Base-by-base conservation (phyloP, 768 basidiomycete genomes). In the Tephrocybe sp. region DNA sequence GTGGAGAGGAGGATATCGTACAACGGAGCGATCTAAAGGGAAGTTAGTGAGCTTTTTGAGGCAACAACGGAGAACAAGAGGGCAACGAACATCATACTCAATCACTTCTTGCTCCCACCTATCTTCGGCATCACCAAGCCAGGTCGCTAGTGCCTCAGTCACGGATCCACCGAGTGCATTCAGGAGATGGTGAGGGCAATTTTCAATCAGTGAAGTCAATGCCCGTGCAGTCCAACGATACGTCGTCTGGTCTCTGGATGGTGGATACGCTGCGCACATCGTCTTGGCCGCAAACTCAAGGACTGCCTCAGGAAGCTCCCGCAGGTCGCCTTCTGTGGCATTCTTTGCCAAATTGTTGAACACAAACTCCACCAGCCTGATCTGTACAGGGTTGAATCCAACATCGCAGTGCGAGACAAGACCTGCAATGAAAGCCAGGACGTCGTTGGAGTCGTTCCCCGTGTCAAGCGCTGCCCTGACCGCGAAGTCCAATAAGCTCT, bases 211-310 rank as follows among this genome's bases (percentile, higher is more conserved):
- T 6, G 70, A 66, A 38, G 74, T 75, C 46, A 90, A 65, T 3
- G 84, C 75, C 33, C 82, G 71, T 17, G 83, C 68, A 55, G 87
- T 70, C 88, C 87, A 90, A 54, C 80, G 69, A 30, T 79, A 77
- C 32, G 75, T 73, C 45, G 78, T 73, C 60, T 76, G 73, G 58
- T 80, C 77, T 41, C 71, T 70, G 17, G 77, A 76, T 0, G 88
- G 86, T 0, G 89, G 89, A 66, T 92, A 92, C 8, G 78, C 77
- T 8, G 78, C 73, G 18, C 71, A 67, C 51, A 91, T 70, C 0
- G 80, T 80, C 37, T 81, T 78, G 53, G 84, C 81, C 46, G 83
- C 72, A 48, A 88, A 78, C 39, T 81, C 78, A 24, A 89, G 64
- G 14, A 90, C 60, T 20, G 68, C 62, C 12, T 68, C 65, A 2